Conservation (phyloP, 495 filamentous ascomycete species). For the Tuber borchii region DNA sequence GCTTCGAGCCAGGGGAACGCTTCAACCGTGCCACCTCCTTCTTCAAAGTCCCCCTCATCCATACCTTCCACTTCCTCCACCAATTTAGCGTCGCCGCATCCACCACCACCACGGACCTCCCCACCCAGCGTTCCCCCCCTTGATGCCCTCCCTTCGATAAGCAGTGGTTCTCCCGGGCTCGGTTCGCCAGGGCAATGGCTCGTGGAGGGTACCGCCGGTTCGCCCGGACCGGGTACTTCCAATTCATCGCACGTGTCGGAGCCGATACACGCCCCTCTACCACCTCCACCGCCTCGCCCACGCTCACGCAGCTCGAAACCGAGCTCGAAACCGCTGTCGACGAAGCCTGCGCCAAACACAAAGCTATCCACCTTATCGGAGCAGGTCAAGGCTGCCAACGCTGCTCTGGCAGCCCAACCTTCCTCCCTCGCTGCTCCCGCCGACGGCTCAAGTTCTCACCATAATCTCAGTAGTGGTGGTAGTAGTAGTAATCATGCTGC, state of each 20-base stretch:
- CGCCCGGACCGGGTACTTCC: neutral
- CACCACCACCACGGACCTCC: slow-evolving; percentile 22
- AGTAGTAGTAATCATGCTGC: slow-evolving; percentile 9
- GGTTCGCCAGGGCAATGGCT: slow-evolving; percentile 37
- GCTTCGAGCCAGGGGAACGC: slow-evolving; percentile 18
- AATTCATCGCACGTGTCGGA: neutral
- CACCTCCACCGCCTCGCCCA: slow-evolving; percentile 4
- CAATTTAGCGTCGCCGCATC: slow-evolving; percentile 16
- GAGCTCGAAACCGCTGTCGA: neutral
- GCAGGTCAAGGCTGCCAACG: neutral
- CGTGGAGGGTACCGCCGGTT: neutral
- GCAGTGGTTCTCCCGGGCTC: slow-evolving; percentile 28
- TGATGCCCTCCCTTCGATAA: slow-evolving; percentile 25
- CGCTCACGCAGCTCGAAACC: neutral
- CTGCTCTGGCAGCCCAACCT: slow-evolving; percentile 1
- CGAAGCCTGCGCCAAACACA: neutral
- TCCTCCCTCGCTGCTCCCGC: slow-evolving; percentile 8
- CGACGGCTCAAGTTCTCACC: slow-evolving; percentile 5
- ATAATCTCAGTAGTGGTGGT: neutral
- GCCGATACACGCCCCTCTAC: neutral
- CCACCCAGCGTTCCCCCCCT: slow-evolving; percentile 8
- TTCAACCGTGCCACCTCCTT: neutral
- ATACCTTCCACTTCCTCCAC: slow-evolving; percentile 10
- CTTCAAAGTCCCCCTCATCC: neutral
- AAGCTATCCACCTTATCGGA: neutral